A percentile compares a stretch with the other conserved stretches of the same genome.
These are phyloP conservation scores for Gymnopilus junonius DNA, from an alignment of 768 basidiomycete genomes.

Conservation along the genomic window DNA sequence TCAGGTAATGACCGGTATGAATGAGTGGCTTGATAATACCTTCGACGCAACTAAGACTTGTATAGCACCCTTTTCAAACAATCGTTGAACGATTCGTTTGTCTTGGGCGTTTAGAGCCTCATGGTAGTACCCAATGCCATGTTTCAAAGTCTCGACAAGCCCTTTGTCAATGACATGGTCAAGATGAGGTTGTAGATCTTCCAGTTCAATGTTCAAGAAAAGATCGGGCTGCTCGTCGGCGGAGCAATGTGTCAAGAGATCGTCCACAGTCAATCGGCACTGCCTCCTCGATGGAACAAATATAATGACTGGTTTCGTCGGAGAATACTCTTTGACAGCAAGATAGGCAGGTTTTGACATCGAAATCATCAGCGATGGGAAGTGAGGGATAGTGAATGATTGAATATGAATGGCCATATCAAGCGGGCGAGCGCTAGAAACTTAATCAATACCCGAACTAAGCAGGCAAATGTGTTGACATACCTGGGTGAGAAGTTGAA, in stretches of 20 bases:
- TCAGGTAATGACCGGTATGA: neutral
- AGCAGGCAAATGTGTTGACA: slow-evolving; percentile 16
- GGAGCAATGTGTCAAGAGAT: slow-evolving; percentile 84
- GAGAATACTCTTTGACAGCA: slow-evolving; percentile 86
- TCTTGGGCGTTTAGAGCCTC: slow-evolving; percentile 93
- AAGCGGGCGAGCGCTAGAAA: slow-evolving; percentile 83
- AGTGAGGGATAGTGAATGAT: slow-evolving; percentile 95
- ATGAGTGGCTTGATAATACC: slow-evolving; percentile 44
- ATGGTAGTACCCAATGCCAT: slow-evolving; percentile 95
- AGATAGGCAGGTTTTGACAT: slow-evolving; percentile 99
- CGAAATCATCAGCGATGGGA: slow-evolving; percentile 97
- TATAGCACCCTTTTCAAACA: slow-evolving; percentile 94
- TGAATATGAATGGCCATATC: slow-evolving; percentile 98
- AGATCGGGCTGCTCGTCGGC: slow-evolving; percentile 85
- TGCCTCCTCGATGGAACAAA: slow-evolving; percentile 95
- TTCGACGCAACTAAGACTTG: slow-evolving; percentile 95
- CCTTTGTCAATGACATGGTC: slow-evolving; percentile 80
- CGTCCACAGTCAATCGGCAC: slow-evolving; percentile 91
- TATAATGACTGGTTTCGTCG: slow-evolving; percentile 83
- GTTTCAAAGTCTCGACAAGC: slow-evolving; percentile 79
- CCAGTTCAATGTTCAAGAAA: slow-evolving; percentile 88
- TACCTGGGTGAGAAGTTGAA: slow-evolving; percentile 98
- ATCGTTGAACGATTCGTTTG: slow-evolving; percentile 88
- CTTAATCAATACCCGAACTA: neutral
- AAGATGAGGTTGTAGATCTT: slow-evolving; percentile 85